Conservation (phyloP, 768 basidiomycete species). For the Suillus brevipes region DNA sequence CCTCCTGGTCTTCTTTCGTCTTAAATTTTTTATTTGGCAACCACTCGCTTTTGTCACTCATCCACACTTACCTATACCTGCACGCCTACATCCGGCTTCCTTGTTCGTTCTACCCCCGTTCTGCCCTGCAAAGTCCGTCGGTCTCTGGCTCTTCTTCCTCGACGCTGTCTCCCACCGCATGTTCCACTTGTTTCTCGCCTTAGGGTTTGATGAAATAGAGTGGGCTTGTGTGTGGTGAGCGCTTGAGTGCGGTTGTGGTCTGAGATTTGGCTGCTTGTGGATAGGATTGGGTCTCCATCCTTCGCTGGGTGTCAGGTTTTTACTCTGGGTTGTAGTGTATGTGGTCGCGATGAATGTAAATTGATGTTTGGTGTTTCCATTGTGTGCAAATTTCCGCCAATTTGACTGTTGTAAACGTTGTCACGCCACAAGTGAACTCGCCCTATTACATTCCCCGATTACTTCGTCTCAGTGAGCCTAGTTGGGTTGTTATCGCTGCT, state of each 20-base stretch:
- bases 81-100: conserved; percentile 6
- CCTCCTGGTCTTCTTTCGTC: conserved; percentile 16
- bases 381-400: background rate
- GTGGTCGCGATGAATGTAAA: conserved; percentile 12
- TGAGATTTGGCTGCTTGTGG: conserved; percentile 9
- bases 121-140: conserved; percentile 12
- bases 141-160: conserved; percentile 6
- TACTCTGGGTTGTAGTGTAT: background rate
- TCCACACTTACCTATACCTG: background rate
- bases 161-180: conserved; percentile 34
- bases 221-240: conserved; percentile 43
- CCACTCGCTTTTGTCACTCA: conserved; percentile 9
- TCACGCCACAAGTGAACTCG: background rate
- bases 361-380: conserved; percentile 11
- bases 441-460: too few relatives aligned
- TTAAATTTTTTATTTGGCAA: conserved; percentile 14
- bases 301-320: conserved; percentile 5
- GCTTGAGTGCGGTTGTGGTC: conserved; percentile 30
- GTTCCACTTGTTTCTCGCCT: conserved; percentile 44
- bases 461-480: too few relatives aligned
- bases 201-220: conserved; percentile 46
- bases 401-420: background rate
- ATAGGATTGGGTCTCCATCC: conserved; percentile 5
- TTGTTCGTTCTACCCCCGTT: conserved; percentile 20
- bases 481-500: too few relatives aligned